phyloP scores from a whole-genome alignment of 805 yeast genomes.

The Metschnikowia borealis region DNA sequence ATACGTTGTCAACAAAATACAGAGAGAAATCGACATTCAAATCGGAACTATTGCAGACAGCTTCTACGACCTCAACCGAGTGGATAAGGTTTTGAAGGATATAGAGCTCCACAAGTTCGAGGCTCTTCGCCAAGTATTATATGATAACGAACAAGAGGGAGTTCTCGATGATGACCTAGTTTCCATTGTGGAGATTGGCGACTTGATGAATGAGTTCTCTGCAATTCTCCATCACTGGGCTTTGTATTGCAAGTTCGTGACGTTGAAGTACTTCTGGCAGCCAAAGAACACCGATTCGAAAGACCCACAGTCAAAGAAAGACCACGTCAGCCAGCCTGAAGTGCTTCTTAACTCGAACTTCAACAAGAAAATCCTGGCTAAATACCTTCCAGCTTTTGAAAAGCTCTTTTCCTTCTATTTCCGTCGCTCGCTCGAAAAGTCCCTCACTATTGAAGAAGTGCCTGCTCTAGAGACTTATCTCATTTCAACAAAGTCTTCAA shows the following conservation, averaged over 20 bases:
- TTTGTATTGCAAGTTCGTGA: conserved; percentile 67
- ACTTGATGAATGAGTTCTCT: conserved; percentile 63
- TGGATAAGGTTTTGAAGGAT: conserved; percentile 54
- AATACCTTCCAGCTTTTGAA: conserved; percentile 62
- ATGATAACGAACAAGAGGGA: conserved; percentile 13
- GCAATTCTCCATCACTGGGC: conserved; percentile 84
- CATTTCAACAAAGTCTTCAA: conserved; percentile 19
- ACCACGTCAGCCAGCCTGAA: conserved; percentile 41
- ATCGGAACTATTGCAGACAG: conserved; percentile 85
- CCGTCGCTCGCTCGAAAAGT: conserved; percentile 75
- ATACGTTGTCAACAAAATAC: conserved; percentile 67
- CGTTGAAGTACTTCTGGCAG: conserved; percentile 54
- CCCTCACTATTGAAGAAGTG: conserved; percentile 72
- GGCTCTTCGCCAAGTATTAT: conserved; percentile 17
- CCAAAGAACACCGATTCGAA: conserved; percentile 2
- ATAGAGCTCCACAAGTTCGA: conserved; percentile 46
- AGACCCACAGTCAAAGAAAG: conserved; percentile 9
- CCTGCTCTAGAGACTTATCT: conserved; percentile 48
- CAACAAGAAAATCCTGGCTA: conserved; percentile 48
- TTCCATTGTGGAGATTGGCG: conserved; percentile 64
- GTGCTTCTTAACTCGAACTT: conserved; percentile 54
- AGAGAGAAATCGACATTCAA: conserved; percentile 89
- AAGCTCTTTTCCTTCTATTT: conserved; percentile 61
- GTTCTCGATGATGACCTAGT: conserved; percentile 33
- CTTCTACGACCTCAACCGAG: conserved; percentile 66